A percentile compares a stretch with the other conserved stretches of the same genome.
Evolutionary conservation across 169 alveolate species (phyloP).

Genomic region (Eimeria praecox): DNA sequence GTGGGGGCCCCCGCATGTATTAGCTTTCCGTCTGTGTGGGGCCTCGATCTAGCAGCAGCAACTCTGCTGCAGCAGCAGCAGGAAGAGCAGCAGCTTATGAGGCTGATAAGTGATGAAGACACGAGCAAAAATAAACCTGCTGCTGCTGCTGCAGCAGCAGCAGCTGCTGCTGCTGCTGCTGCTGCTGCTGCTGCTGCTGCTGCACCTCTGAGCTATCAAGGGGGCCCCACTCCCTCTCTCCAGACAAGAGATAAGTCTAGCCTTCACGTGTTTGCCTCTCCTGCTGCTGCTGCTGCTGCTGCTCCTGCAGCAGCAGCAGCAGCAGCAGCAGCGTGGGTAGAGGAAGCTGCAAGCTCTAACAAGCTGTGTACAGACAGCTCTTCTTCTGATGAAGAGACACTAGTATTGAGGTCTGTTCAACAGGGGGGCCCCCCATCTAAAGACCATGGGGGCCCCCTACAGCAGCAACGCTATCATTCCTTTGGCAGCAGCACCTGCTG

Average conservation of each 20-base stretch:
- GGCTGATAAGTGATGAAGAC: neutral
- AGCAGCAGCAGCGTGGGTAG: neutral
- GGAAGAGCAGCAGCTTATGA: slow-evolving; percentile 31
- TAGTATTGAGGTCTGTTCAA: neutral
- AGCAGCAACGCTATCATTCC: slow-evolving; percentile 13
- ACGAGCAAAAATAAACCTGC: neutral
- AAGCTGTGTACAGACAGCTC: neutral
- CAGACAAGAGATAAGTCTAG: too few relatives aligned
- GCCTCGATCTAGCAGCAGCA: slow-evolving; percentile 12
- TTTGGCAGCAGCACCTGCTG: slow-evolving; percentile 62
- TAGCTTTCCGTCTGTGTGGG: slow-evolving; percentile 30
- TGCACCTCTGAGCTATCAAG: too few relatives aligned
- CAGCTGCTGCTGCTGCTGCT: slow-evolving; percentile 30
- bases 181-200: slow-evolving; percentile 36
- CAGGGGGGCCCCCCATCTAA: slow-evolving; percentile 33
- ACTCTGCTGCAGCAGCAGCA: neutral
- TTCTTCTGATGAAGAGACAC: neutral
- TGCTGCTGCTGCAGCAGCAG: slow-evolving; percentile 2
- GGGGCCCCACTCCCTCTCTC: too few relatives aligned
- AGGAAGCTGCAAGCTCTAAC: neutral
- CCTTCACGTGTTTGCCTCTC: too few relatives aligned
- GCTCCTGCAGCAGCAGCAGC: slow-evolving; percentile 16
- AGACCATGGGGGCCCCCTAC: slow-evolving; percentile 31
- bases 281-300: slow-evolving; percentile 44
- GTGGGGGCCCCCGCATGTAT: neutral